Evolutionary conservation across 75 land plant genomes (phyloP).

Genomic region (Pinus taeda): DNA sequence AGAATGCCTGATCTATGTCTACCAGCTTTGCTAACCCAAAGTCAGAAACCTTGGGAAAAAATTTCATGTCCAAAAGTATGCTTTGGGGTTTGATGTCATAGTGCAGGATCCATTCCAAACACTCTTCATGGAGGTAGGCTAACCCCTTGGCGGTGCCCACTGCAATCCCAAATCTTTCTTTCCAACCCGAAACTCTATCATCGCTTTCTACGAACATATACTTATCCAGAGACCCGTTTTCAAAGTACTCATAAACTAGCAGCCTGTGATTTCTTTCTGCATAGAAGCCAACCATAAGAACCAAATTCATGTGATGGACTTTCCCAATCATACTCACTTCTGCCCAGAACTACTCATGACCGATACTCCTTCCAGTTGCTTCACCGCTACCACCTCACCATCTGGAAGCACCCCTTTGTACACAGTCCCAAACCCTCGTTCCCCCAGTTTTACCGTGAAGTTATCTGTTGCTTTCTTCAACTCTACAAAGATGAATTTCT

Average conservation of each 20-base stretch:
- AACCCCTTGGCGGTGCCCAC: constrained; percentile 27
- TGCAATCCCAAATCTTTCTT: constrained; percentile 5
- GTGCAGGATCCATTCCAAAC: too few species aligned
- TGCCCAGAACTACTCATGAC: too few species aligned
- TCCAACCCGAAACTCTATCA: constrained; percentile 14
- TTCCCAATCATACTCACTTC: too few species aligned
- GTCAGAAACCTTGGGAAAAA: too few species aligned
- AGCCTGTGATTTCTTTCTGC: neutral
- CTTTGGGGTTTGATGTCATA: too few species aligned
- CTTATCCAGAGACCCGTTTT: neutral
- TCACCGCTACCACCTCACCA: neutral
- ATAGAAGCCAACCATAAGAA: too few species aligned
- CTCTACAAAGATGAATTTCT: neutral
- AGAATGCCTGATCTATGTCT: too few species aligned
- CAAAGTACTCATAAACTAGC: neutral
- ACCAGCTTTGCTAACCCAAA: too few species aligned
- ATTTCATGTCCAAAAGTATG: too few species aligned
- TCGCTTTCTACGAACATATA: neutral
- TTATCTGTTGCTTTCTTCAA: constrained; percentile 15
- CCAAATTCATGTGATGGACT: too few species aligned
- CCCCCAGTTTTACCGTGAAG: constrained; percentile 15
- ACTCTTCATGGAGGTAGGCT: constrained; percentile 25
- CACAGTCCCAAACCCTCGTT: constrained; percentile 15
- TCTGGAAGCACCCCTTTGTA: neutral
- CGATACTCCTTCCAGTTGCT: too few species aligned